Conservation (phyloP, 1,284 basidiomycete species). For the Puccinia polysora region DNA sequence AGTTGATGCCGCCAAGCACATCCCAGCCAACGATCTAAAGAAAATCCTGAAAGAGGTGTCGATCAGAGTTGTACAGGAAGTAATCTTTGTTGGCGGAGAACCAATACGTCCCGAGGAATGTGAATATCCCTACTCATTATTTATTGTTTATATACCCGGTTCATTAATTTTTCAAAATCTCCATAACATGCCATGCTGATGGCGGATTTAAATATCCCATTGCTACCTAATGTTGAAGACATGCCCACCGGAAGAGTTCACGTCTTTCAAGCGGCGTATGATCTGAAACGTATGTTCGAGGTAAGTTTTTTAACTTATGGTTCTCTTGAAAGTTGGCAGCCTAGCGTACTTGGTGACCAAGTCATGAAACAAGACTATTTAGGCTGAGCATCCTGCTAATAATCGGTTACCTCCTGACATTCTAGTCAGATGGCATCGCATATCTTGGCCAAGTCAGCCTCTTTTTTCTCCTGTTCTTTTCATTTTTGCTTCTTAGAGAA, state of each 20-base stretch:
- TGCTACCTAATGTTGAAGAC: no score
- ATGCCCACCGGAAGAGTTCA: constrained; percentile 21
- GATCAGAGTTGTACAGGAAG: constrained; percentile 20
- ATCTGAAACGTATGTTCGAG: constrained; percentile 31
- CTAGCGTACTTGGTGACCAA: no score
- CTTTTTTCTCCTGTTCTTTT: neutral
- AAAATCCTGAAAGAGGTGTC: constrained; percentile 2
- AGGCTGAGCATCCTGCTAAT: no score
- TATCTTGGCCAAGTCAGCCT: constrained; percentile 25
- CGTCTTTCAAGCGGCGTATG: constrained; percentile 32
- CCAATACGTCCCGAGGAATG: constrained; percentile 37
- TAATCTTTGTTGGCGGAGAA: constrained; percentile 18
- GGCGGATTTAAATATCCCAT: neutral
- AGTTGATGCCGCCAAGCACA: constrained; percentile 40
- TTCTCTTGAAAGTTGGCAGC: no score
- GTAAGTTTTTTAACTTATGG: neutral
- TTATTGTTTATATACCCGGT: neutral
- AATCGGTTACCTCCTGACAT: no score
- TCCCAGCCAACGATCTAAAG: constrained; percentile 13
- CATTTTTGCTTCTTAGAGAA: neutral
- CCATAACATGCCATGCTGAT: neutral
- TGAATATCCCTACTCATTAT: neutral
- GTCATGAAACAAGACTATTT: no score
- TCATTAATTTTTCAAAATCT: neutral
- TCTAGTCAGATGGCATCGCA: constrained; percentile 31